phyloP scores from a whole-genome alignment of 768 basidiomycete genomes.

The Boletus rufocinnamomeus region DNA sequence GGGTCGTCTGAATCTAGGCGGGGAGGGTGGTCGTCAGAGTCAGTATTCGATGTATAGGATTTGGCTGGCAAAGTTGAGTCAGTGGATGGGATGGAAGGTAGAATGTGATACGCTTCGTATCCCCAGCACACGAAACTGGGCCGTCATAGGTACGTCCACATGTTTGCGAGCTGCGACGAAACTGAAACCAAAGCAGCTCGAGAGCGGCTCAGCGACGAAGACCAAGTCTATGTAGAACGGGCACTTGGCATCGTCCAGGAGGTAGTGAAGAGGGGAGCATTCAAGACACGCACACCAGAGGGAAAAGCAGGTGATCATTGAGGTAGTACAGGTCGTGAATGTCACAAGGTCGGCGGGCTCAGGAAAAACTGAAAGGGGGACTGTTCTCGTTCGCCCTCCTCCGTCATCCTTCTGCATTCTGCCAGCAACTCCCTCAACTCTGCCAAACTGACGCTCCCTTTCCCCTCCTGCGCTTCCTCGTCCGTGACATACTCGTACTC shows the following conservation, averaged over 20 bases:
- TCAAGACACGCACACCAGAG: constrained; percentile 72
- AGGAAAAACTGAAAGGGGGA: constrained; percentile 25
- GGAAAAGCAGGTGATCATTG: constrained; percentile 51
- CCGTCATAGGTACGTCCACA: constrained; percentile 68
- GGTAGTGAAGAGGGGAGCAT: constrained; percentile 64
- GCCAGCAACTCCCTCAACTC: constrained; percentile 57
- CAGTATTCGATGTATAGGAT: constrained; percentile 84
- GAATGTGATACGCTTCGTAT: constrained; percentile 88
- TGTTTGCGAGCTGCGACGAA: background rate
- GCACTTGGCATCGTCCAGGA: constrained; percentile 54
- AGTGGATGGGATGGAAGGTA: constrained; percentile 80
- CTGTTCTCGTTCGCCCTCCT: constrained; percentile 33
- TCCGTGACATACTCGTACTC: constrained; percentile 35
- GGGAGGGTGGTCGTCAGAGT: constrained; percentile 59
- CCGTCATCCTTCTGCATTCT: constrained; percentile 53
- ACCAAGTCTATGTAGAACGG: constrained; percentile 33
- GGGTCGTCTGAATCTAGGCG: constrained; percentile 58
- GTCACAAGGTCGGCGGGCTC: constrained; percentile 9
- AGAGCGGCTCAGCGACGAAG: constrained; percentile 24
- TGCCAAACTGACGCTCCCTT: constrained; percentile 33
- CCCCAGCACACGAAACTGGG: constrained; percentile 94
- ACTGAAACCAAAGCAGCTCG: constrained; percentile 23
- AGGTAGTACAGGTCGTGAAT: background rate
- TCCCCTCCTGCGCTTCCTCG: constrained; percentile 35
- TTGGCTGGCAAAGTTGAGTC: constrained; percentile 76